Conservation (phyloP, 495 filamentous ascomycete genomes). For the Melanomma pulvis-pyrius region DNA sequence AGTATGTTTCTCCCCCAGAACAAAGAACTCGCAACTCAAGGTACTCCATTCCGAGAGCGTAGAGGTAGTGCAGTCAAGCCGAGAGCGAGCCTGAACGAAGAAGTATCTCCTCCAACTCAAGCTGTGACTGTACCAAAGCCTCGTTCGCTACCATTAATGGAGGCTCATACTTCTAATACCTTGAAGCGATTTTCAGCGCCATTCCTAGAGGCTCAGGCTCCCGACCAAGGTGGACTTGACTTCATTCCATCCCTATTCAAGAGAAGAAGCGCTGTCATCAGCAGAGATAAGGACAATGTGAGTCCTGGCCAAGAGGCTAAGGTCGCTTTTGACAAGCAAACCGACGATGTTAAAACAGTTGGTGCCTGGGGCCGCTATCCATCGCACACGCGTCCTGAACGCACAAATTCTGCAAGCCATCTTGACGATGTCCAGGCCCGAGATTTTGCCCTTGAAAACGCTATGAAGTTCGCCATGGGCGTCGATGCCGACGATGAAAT, state of each 20-base stretch:
- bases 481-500: conserved; percentile 12
- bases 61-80: conserved; percentile 13
- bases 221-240: background rate
- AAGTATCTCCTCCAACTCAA: background rate
- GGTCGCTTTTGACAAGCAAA: conserved; percentile 10
- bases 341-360: conserved; percentile 1
- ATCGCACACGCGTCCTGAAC: conserved; percentile 30
- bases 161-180: background rate
- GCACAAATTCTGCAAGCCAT: conserved; percentile 26
- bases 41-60: conserved; percentile 32
- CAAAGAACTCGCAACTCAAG: conserved; percentile 16
- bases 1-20: conserved; percentile 32
- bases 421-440: conserved; percentile 27
- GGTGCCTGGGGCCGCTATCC: conserved; percentile 39
- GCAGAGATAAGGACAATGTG: background rate
- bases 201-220: background rate
- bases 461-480: conserved; percentile 16
- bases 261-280: conserved; percentile 6
- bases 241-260: background rate
- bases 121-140: background rate
- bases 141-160: background rate
- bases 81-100: background rate
- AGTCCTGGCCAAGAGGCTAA: background rate
- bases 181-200: background rate
- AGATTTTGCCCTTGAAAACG: conserved; percentile 39